Evolutionary conservation across 345 rosid species (phyloP), one percentile per base, ranked within the genome.

Genomic region (Lagerstroemia speciosa): DNA sequence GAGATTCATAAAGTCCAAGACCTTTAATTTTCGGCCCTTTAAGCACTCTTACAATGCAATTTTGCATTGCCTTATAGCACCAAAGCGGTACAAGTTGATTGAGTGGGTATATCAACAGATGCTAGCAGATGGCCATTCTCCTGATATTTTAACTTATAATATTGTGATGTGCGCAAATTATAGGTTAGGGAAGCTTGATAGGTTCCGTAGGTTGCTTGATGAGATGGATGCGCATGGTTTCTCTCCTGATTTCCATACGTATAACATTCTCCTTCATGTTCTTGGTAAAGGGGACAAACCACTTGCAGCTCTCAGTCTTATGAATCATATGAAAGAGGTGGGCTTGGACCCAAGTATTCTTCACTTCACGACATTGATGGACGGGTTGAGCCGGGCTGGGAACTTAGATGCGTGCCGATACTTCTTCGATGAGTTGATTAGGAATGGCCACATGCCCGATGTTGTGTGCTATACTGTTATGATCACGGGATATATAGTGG

Each of bases 81-180:
- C 83, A 29, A 82, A 78, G 10, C 89, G 86, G 74, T 91, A 89
- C 78, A 82, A 72, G 70, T 75, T 93, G 84, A 89, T 93, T 26
- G 98, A 93, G 79, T 86, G 96, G 97, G 94, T 93, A 5, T 80
- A 89, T 72, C 82, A 83, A 80, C 84, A 79, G 74, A 93, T 91
- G 97, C 73, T 87, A 52, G 85, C 76, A 6, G 92, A 85, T 3
- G 85, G 87, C 67, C 73, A 75, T 77, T 60, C 66, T 43, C 89
- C 97, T 0, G 92, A 93, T 80, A 75, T 73, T 65, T 66, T 89
- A 17, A 89, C 98, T 68, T 93, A 81, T 69, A 91, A 93, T 73
- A 71, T 89, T 63, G 61, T 89, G 30, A 76, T 91, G 91, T 87
- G 86, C 68, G 86, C 89, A 41, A 87, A 86, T 75, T 87, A 76